phyloP scores from a whole-genome alignment of 2,329 filamentous ascomycete genomes.

The Cordyceps pruinosa region DNA sequence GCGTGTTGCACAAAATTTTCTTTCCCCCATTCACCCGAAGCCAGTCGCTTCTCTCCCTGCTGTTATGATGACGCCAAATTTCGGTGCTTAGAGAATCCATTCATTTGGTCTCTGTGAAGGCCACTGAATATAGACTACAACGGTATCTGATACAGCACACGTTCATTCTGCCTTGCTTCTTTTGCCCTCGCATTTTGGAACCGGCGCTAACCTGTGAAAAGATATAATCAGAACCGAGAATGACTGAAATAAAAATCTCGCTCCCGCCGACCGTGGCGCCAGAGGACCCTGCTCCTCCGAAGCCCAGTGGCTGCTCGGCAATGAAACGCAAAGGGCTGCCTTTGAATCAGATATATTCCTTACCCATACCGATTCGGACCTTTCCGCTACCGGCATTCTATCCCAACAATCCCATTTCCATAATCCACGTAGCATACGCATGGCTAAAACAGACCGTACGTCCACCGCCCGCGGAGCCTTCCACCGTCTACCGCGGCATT shows the following conservation, averaged over 20 bases:
- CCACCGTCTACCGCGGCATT: slow-evolving; percentile 60
- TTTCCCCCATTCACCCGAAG: slow-evolving; percentile 15
- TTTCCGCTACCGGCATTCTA: slow-evolving; percentile 84
- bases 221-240: neutral
- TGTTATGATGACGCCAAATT: slow-evolving; percentile 54
- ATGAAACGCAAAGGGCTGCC: slow-evolving; percentile 32
- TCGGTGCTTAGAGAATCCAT: slow-evolving; percentile 52
- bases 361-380: slow-evolving; percentile 71
- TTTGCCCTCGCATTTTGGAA: slow-evolving; percentile 12
- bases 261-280: slow-evolving; percentile 10
- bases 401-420: slow-evolving; percentile 84
- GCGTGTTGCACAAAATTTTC: slow-evolving; percentile 16
- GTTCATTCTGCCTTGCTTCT: neutral
- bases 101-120: slow-evolving; percentile 56
- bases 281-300: slow-evolving; percentile 18
- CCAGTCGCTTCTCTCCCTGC: slow-evolving; percentile 17
- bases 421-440: slow-evolving; percentile 71
- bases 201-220: slow-evolving; percentile 6
- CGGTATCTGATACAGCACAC: slow-evolving; percentile 73
- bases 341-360: slow-evolving; percentile 69
- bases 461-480: slow-evolving; percentile 57
- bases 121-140: slow-evolving; percentile 80
- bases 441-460: slow-evolving; percentile 70
- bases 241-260: slow-evolving; percentile 4
- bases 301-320: slow-evolving; percentile 17